These are phyloP conservation scores for Xylariaceae sp. DNA, from an alignment of 2,329 filamentous ascomycete genomes.

Conservation along the genomic window DNA sequence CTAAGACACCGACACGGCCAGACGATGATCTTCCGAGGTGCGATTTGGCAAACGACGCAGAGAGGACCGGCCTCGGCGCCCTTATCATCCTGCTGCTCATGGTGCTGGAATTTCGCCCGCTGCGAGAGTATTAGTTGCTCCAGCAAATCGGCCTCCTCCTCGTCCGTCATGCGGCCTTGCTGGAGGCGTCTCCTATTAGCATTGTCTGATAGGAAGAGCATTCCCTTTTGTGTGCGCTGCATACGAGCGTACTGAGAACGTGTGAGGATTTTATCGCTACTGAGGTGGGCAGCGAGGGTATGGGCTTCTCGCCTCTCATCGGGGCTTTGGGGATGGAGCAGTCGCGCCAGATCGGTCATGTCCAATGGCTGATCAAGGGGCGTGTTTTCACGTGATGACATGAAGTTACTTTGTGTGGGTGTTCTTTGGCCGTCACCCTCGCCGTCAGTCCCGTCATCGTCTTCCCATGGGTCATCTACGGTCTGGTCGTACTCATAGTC, in stretches of 20 bases:
- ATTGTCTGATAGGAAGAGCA: constrained; percentile 56
- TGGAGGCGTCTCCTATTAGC: constrained; percentile 35
- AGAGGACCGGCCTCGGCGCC: constrained; percentile 54
- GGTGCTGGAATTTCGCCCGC: constrained; percentile 30
- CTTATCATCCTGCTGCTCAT: constrained; percentile 39
- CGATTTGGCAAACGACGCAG: constrained; percentile 88
- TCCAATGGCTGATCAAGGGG: constrained; percentile 63
- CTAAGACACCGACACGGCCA: constrained; percentile 96
- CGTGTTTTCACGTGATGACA: constrained; percentile 46
- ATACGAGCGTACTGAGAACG: constrained; percentile 70
- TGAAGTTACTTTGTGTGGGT: constrained; percentile 65
- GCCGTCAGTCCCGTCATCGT: constrained; percentile 32
- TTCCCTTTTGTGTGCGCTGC: constrained; percentile 64
- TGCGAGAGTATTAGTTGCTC: constrained; percentile 57
- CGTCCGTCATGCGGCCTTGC: constrained; percentile 42
- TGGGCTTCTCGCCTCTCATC: constrained; percentile 79
- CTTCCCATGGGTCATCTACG: constrained; percentile 45
- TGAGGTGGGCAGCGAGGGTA: constrained; percentile 74
- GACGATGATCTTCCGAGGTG: constrained; percentile 82
- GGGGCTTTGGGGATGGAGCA: constrained; percentile 73
- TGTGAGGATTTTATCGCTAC: constrained; percentile 69
- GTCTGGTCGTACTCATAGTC: constrained; percentile 42
- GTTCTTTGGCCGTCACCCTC: constrained; percentile 56
- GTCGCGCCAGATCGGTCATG: constrained; percentile 65
- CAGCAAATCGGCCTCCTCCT: constrained; percentile 58